A percentile compares a stretch with the other conserved stretches of the same genome.
Conservation (phyloP, 176 grass and related monocot species). For the Pontederia paniculata region DNA sequence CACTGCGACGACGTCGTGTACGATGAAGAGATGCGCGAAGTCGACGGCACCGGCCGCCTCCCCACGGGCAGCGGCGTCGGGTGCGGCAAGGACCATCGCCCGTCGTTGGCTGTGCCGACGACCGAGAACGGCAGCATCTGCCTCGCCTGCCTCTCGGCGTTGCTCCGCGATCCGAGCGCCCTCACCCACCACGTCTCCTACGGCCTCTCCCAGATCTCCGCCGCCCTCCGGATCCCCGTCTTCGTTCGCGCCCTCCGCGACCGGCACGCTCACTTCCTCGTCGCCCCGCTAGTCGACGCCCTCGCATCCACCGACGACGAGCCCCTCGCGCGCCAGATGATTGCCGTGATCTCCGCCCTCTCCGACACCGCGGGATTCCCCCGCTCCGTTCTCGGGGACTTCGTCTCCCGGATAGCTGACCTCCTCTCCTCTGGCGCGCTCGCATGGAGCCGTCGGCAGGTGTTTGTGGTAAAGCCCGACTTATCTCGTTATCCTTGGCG, state of each 20-base stretch:
- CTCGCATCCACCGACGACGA: conserved; percentile 41
- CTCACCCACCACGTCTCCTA: conserved; percentile 78
- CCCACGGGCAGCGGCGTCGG: neutral
- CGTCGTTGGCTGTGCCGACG: conserved; percentile 47
- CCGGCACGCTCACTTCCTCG: conserved; percentile 51
- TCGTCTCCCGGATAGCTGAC: conserved; percentile 39
- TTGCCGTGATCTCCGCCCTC: conserved; percentile 49
- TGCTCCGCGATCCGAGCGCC: conserved; percentile 44
- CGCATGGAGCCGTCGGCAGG: conserved; percentile 41
- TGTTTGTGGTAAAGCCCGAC: conserved; percentile 39
- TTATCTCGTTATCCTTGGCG: neutral
- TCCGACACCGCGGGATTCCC: conserved; percentile 25
- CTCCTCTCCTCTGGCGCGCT: conserved; percentile 51
- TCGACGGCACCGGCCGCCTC: neutral
- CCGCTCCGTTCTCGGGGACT: conserved; percentile 45
- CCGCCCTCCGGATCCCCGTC: conserved; percentile 33
- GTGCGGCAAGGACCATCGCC: conserved; percentile 60
- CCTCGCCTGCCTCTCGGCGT: conserved; percentile 50
- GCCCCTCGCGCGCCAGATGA: conserved; percentile 36
- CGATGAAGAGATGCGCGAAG: neutral
- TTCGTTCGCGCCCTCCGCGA: conserved; percentile 23
- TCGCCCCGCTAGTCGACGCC: conserved; percentile 44
- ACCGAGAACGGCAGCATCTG: conserved; percentile 43
- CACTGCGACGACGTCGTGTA: neutral
- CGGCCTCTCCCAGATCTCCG: conserved; percentile 61